phyloP scores from a whole-genome alignment of 257 asterid genomes.

The Ehretia macrophylla region DNA sequence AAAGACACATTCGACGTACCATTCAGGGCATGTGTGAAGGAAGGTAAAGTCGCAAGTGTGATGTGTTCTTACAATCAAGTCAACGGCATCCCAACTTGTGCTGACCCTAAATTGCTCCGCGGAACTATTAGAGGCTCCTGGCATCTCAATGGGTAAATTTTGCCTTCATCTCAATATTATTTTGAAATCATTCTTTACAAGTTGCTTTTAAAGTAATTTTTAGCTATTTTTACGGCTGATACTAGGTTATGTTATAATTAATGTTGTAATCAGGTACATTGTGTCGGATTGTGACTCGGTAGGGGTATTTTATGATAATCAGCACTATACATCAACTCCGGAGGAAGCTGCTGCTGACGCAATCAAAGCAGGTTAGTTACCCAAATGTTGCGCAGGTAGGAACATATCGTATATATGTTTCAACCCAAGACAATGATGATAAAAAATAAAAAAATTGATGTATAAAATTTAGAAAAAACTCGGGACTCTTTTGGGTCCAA shows the following conservation, averaged over 20 bases:
- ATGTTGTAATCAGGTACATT: constrained; percentile 34
- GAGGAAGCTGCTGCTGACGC: constrained; percentile 85
- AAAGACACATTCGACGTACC: constrained; percentile 74
- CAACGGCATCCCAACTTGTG: constrained; percentile 80
- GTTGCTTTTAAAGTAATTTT: too few relatives aligned
- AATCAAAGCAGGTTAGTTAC: constrained; percentile 69
- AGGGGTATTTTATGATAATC: constrained; percentile 65
- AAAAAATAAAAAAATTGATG: too few relatives aligned
- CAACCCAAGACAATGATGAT: too few relatives aligned
- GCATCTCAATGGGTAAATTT: constrained; percentile 59
- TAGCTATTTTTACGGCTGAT: too few relatives aligned
- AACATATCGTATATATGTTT: too few relatives aligned
- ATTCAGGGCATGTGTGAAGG: constrained; percentile 69
- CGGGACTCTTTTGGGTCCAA: too few relatives aligned
- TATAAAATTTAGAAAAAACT: too few relatives aligned
- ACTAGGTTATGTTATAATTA: too few relatives aligned
- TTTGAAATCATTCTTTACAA: too few relatives aligned
- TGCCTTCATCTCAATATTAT: neutral
- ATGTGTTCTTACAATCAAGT: constrained; percentile 96
- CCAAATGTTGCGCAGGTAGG: too few relatives aligned
- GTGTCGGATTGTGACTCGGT: constrained; percentile 86
- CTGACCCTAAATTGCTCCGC: constrained; percentile 66
- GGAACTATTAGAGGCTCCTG: constrained; percentile 67
- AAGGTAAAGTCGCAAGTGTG: constrained; percentile 84
- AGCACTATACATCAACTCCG: constrained; percentile 73